Evolutionary conservation across 2,329 filamentous ascomycete species (phyloP), one percentile per base, ranked within the genome.

Genomic region (Ophiocordyceps camponoti-leonardi): DNA sequence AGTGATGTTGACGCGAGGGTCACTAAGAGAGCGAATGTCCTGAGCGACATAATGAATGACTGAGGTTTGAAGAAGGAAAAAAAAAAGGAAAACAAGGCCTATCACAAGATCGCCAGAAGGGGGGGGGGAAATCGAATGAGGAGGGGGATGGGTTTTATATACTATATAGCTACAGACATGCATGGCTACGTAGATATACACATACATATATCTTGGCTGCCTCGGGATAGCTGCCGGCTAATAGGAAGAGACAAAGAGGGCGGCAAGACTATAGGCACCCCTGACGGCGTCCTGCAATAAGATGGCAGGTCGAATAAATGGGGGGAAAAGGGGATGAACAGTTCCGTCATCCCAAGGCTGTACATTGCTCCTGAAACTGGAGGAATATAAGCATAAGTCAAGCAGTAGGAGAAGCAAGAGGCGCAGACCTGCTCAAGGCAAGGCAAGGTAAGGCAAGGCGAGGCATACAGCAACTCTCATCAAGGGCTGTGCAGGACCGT

Each of bases 1-100:
- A 18, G n/a, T 10, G 35, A 37, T 18, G 46, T 39, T 4, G 31
- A 10, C 11, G n/a, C 46, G 22, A 47, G 40, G 30, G 39, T 30
- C 40, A 46, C 13, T 0, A 35, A 5, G 39, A 37, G 35, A 37
- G 44, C 39, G 39, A 41, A 49, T 52, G 60, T 19, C 12, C 23
- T 41, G 20, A 26, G 13, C 40, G n/a, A 41, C 40, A 41, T 41
- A n/a, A 26, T 26, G 20, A 26, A 41, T 14, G 35, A 31, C 30
- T 13, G 30, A 4, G 12, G 14, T 31, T 31, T 3, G 8, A 8
- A 18, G 8, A 18, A 18, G 35, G 35, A 18, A 37, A 37, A 7
- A 37, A n/a, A n/a, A n/a, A n/a, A n/a, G n/a, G n/a, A n/a, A n/a
- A n/a, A n/a, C n/a, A n/a, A n/a, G n/a, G 6, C 33, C 14, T 7